Conservation (phyloP, 306 rosid genomes). For the Pyrus betulifolia region DNA sequence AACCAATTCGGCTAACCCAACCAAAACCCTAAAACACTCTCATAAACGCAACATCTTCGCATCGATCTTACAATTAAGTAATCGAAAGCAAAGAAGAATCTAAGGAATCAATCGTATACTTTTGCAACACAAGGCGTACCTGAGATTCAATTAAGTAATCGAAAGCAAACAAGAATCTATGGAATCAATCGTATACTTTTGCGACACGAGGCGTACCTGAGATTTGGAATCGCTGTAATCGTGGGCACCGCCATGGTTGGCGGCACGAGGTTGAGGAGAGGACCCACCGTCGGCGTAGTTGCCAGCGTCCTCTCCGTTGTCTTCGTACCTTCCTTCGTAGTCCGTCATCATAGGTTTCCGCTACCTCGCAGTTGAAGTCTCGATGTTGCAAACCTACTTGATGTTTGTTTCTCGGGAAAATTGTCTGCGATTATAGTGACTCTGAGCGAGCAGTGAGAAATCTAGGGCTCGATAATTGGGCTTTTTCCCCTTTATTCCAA, state of each 20-base stretch:
- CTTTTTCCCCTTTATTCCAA: background rate
- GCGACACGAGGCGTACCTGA: slow-evolving; percentile 28
- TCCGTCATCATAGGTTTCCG: slow-evolving; percentile 50
- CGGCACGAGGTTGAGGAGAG: slow-evolving; percentile 55
- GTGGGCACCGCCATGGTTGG: slow-evolving; percentile 32
- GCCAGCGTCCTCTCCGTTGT: slow-evolving; percentile 54
- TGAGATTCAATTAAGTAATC: slow-evolving; percentile 29
- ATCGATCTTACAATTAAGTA: background rate
- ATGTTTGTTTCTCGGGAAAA: background rate
- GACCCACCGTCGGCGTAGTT: slow-evolving; percentile 38
- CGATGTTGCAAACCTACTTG: background rate
- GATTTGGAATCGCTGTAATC: slow-evolving; percentile 67
- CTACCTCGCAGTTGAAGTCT: background rate
- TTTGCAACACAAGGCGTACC: slow-evolving; percentile 15
- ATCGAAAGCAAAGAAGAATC: background rate
- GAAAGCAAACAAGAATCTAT: background rate
- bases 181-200: background rate
- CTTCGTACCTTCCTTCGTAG: slow-evolving; percentile 70
- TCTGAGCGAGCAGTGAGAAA: background rate
- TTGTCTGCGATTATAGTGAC: background rate
- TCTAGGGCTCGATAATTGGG: slow-evolving; percentile 25
- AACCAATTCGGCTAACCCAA: background rate
- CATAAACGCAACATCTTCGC: background rate
- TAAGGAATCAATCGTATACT: background rate
- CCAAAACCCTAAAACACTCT: background rate